Evolutionary conservation across 2,329 filamentous ascomycete species (phyloP), one percentile per base, ranked within the genome.

Genomic region (Biscogniauxia mediterranea): DNA sequence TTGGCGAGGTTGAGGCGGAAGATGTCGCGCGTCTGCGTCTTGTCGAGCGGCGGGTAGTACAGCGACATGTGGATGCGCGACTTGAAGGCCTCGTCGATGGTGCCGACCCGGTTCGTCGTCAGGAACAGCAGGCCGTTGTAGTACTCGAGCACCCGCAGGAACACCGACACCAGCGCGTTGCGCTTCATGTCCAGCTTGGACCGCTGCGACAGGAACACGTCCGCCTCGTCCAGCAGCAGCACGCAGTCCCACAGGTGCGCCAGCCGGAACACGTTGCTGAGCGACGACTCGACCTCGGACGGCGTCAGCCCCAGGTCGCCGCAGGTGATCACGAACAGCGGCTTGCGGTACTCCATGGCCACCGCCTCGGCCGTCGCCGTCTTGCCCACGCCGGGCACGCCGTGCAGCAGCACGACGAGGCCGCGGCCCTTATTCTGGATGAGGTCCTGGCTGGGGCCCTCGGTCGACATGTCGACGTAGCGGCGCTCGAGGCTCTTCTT

Each of bases 331-430:
- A 76, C 74, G 52, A 81, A 81, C 1, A 83, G 69, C 0, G 80
- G 81, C 68, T 78, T 79, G 50, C 70, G 65, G 64, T 77, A 76
- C 57, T 74, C 74, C 71, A 75, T 74, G 1, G 78, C 77, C 1
- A 79, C 73, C 1, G 76, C 76, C 62, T 80, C 75, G 0, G 80
- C 80, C 0, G 81, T 82, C 0, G 77, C 75, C 0, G 81, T 83
- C 71, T 83, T 83, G 4, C 80, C 80, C 0, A 81, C 79, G 25
- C 80, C 80, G 0, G 80, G 80, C 0, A 78, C 75, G 25, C 81
- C 80, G 60, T 82, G 79, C 0, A 83, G 70, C 0, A 83, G 67
- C 0, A 82, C 72, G 2, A 81, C 74, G 0, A 82, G 67, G 5
- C 80, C 79, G 1, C 75, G 72, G 0, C 78, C 79, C 65, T 81